These are phyloP conservation scores for Stemphylium beticola DNA, from an alignment of 2,329 filamentous ascomycete species.

Conservation along the genomic window DNA sequence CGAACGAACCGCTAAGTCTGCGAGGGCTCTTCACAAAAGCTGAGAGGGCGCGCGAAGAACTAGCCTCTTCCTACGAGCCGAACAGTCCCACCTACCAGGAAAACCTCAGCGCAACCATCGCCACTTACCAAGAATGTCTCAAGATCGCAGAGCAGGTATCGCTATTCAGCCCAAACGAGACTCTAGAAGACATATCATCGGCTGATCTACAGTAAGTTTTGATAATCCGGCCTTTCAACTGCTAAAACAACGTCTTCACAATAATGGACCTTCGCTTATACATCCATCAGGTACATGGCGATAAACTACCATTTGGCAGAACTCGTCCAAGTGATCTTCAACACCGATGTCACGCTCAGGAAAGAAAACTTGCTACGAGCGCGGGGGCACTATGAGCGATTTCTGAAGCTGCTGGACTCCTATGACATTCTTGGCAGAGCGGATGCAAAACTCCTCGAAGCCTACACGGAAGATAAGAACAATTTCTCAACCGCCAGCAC, in stretches of 20 bases:
- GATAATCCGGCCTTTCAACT: background rate
- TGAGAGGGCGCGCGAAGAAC: conserved; percentile 59
- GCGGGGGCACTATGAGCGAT: conserved; percentile 76
- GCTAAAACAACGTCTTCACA: background rate
- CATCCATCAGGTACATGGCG: conserved; percentile 68
- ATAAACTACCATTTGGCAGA: conserved; percentile 81
- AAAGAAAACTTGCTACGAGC: conserved; percentile 67
- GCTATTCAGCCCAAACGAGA: conserved; percentile 90
- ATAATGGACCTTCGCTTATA: conserved; percentile 11
- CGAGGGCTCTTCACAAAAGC: conserved; percentile 61
- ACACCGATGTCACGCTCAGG: conserved; percentile 59
- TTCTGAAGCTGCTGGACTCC: conserved; percentile 75
- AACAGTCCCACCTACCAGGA: conserved; percentile 71
- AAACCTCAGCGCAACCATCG: conserved; percentile 70
- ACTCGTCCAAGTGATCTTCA: conserved; percentile 71
- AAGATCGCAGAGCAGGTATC: conserved; percentile 72
- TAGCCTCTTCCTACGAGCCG: conserved; percentile 70
- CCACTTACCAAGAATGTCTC: conserved; percentile 75
- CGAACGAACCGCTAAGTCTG: conserved; percentile 61
- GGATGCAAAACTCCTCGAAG: conserved; percentile 73
- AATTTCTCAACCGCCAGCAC: conserved; percentile 74
- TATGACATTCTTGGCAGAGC: conserved; percentile 73
- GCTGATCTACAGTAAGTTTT: conserved; percentile 73
- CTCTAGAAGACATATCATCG: conserved; percentile 83
- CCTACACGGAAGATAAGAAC: conserved; percentile 74